Conservation (phyloP, 1,284 basidiomycete genomes). For the Anthracocystis walkeri region DNA sequence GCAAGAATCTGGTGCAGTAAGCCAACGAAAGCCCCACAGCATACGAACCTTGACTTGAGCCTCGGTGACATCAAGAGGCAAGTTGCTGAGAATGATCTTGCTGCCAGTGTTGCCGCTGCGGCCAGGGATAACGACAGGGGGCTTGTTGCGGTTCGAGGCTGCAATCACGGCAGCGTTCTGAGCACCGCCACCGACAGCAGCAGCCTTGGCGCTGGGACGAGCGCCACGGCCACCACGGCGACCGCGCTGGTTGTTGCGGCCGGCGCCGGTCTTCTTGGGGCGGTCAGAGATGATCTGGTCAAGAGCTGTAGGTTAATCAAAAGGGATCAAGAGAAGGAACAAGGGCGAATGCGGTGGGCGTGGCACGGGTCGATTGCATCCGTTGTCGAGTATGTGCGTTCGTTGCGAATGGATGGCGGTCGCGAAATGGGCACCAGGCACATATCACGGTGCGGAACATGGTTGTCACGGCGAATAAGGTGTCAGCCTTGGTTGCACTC, state of each 20-base stretch:
- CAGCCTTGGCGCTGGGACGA: slow-evolving; percentile 62
- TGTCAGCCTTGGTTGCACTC: slow-evolving; percentile 16
- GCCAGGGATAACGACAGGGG: slow-evolving; percentile 67
- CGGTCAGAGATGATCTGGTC: slow-evolving; percentile 66
- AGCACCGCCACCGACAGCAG: slow-evolving; percentile 58
- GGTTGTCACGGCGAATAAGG: neutral
- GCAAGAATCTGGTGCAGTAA: neutral
- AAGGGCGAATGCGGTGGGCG: neutral
- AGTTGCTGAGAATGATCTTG: slow-evolving; percentile 96
- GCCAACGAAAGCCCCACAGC: neutral
- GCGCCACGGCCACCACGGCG: slow-evolving; percentile 44
- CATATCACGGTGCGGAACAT: slow-evolving; percentile 2
- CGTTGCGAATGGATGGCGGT: neutral
- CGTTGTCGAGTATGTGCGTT: neutral
- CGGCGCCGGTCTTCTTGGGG: slow-evolving; percentile 56
- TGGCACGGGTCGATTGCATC: neutral
- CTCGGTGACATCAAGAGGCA: slow-evolving; percentile 95
- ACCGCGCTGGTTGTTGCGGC: slow-evolving; percentile 42
- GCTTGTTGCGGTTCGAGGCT: slow-evolving; percentile 65
- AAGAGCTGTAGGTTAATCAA: slow-evolving; percentile 52
- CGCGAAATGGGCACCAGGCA: neutral
- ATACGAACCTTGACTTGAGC: slow-evolving; percentile 81
- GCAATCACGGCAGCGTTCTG: slow-evolving; percentile 59
- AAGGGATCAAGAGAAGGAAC: slow-evolving; percentile 11
- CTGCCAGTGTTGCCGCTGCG: slow-evolving; percentile 68